These are phyloP conservation scores for Purpureocillium takamizusanense DNA, from an alignment of 2,329 filamentous ascomycete species.

Conservation along the genomic window DNA sequence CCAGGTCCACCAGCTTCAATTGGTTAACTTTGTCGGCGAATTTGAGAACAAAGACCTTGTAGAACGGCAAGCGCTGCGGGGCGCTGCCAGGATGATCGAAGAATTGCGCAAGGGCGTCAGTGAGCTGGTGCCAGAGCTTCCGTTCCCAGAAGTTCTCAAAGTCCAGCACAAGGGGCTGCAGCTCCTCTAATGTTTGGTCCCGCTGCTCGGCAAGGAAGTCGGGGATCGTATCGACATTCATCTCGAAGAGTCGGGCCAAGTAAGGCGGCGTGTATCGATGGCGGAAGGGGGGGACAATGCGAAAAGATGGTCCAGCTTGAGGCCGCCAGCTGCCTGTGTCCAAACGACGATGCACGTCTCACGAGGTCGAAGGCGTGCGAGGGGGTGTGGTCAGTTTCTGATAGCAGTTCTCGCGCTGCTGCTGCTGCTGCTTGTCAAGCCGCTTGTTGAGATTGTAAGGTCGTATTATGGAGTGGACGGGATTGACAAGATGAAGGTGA, in stretches of 20 bases:
- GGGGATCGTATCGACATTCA: slow-evolving; percentile 82
- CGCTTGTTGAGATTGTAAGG: too few species aligned
- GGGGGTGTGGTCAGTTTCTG: too few species aligned
- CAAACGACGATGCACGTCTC: too few species aligned
- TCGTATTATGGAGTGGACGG: too few species aligned
- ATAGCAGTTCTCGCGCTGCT: too few species aligned
- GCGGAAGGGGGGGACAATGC: background rate
- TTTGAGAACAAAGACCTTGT: slow-evolving; percentile 88
- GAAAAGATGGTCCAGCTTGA: background rate
- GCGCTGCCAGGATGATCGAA: slow-evolving; percentile 77
- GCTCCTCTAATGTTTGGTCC: slow-evolving; percentile 76
- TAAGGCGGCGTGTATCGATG: background rate
- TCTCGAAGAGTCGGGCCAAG: slow-evolving; percentile 24
- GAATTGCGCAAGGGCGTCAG: slow-evolving; percentile 77
- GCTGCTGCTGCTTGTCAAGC: too few species aligned
- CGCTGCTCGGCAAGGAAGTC: slow-evolving; percentile 89
- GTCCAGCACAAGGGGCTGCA: slow-evolving; percentile 78
- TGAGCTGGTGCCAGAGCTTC: slow-evolving; percentile 98
- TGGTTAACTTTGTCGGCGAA: slow-evolving; percentile 99
- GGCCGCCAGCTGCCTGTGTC: too few species aligned
- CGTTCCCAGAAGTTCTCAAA: slow-evolving; percentile 98
- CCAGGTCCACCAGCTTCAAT: slow-evolving; percentile 88
- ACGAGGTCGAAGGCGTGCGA: too few species aligned
- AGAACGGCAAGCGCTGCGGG: slow-evolving; percentile 78
- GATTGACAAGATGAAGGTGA: background rate